phyloP scores from a whole-genome alignment of 1,139 yeast genomes.

The Wickerhamomyces sp. region DNA sequence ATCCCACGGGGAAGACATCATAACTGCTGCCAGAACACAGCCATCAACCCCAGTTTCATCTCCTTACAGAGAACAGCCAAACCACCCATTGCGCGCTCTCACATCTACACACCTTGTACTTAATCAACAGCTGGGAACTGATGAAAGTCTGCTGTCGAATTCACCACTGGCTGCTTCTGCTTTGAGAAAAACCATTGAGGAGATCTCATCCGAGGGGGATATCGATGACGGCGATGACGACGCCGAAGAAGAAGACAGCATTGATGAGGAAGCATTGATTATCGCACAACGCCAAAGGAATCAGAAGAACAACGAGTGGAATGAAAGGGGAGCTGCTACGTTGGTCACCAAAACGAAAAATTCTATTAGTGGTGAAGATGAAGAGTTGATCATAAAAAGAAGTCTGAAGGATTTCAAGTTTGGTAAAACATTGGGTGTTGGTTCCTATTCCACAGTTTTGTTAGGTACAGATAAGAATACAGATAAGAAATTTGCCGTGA shows the following conservation, averaged over 20 bases:
- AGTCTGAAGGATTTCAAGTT: slow-evolving; percentile 67
- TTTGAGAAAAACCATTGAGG: neutral
- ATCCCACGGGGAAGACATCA: slow-evolving; percentile 14
- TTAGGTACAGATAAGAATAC: slow-evolving; percentile 60
- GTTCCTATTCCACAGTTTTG: slow-evolving; percentile 74
- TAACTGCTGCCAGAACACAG: slow-evolving; percentile 8
- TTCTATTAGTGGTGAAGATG: slow-evolving; percentile 38
- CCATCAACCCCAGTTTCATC: slow-evolving; percentile 21
- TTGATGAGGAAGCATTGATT: slow-evolving; percentile 4
- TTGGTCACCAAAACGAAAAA: slow-evolving; percentile 40
- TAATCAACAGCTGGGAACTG: slow-evolving; percentile 21
- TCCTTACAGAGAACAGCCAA: slow-evolving; percentile 18
- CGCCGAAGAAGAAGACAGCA: neutral
- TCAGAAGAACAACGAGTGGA: slow-evolving; percentile 15
- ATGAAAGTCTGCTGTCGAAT: slow-evolving; percentile 15
- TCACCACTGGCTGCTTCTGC: slow-evolving; percentile 2
- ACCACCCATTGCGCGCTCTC: slow-evolving; percentile 22
- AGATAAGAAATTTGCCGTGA: slow-evolving; percentile 62
- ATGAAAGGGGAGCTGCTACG: slow-evolving; percentile 46
- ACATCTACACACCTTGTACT: slow-evolving; percentile 20
- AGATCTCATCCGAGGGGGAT: neutral
- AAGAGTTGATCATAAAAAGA: slow-evolving; percentile 40
- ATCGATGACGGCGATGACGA: slow-evolving; percentile 3
- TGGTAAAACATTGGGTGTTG: slow-evolving; percentile 73
- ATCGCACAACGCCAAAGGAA: neutral